A percentile compares a stretch with the other conserved stretches of the same genome.
Conservation (phyloP, 108 stramenopile genomes). For the Skeletonema grethae region DNA sequence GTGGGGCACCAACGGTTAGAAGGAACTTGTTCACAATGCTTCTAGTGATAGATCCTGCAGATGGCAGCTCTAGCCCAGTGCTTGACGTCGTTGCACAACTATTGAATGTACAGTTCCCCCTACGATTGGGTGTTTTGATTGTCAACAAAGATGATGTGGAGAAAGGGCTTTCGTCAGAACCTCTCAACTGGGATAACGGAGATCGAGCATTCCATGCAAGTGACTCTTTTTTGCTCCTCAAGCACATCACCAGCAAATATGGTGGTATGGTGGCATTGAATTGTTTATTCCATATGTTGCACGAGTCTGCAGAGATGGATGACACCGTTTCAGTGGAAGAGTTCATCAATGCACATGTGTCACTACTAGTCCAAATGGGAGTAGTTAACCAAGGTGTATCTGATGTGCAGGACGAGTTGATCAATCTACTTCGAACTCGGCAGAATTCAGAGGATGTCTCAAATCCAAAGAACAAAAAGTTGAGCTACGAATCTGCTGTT, state of each 20-base stretch:
- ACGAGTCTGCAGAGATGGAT: constrained; percentile 3
- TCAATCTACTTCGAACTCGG: constrained; percentile 19
- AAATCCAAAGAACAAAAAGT: background rate
- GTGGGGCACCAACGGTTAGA: constrained; percentile 71
- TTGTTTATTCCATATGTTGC: constrained; percentile 17
- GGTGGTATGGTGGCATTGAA: constrained; percentile 48
- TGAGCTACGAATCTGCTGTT: constrained; percentile 29
- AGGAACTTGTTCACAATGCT: constrained; percentile 83
- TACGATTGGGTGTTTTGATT: constrained; percentile 66
- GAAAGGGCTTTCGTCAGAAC: constrained; percentile 22
- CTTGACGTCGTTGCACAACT: constrained; percentile 57
- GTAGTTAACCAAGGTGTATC: constrained; percentile 4
- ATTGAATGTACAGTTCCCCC: constrained; percentile 61
- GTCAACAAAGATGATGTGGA: constrained; percentile 59
- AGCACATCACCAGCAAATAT: constrained; percentile 34
- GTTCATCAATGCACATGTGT: constrained; percentile 21
- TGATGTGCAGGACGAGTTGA: constrained; percentile 33
- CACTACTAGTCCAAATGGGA: constrained; percentile 25
- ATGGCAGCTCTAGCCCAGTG: constrained; percentile 28
- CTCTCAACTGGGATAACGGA: constrained; percentile 18
- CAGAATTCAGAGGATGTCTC: constrained; percentile 5
- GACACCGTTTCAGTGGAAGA: constrained; percentile 19
- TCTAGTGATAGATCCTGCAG: constrained; percentile 65
- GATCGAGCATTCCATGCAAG: constrained; percentile 35
- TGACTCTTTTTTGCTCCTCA: constrained; percentile 30